phyloP scores from a whole-genome alignment of 1,284 basidiomycete species.

The Pseudozyma tsukubaensis region DNA sequence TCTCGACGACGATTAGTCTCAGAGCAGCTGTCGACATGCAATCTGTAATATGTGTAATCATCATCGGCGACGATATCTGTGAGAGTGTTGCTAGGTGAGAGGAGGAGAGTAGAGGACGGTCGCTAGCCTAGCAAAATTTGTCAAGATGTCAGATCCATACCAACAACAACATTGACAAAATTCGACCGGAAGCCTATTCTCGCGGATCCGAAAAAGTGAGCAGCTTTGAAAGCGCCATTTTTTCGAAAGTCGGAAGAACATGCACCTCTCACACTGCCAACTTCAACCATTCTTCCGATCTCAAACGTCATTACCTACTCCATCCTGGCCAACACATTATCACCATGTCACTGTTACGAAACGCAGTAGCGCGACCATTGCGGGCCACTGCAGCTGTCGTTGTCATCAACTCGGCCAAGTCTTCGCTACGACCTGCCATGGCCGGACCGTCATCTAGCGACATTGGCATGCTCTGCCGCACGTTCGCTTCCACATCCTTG shows the following conservation, averaged over 20 bases:
- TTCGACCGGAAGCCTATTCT: neutral
- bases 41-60: neutral
- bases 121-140: neutral
- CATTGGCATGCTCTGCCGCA: constrained; percentile 33
- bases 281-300: neutral
- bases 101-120: neutral
- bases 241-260: constrained; percentile 8
- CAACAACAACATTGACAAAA: neutral
- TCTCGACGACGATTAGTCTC: neutral
- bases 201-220: constrained; percentile 13
- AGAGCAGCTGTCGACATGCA: neutral
- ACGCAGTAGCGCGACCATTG: constrained; percentile 19
- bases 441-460: constrained; percentile 18
- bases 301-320: constrained; percentile 2
- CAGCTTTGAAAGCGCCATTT: constrained; percentile 11
- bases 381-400: constrained; percentile 1
- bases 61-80: neutral
- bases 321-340: neutral
- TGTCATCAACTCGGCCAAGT: neutral
- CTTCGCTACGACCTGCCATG: constrained; percentile 6
- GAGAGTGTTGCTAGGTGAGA: neutral
- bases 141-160: neutral
- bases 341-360: constrained; percentile 24
- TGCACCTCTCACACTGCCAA: neutral
- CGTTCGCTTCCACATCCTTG: constrained; percentile 40